Percentiles rank a stretch among this genome's conserved stretches.
These are phyloP conservation scores for Lasiodiplodia theobromae DNA, from an alignment of 2,329 filamentous ascomycete genomes.

Conservation along the genomic window DNA sequence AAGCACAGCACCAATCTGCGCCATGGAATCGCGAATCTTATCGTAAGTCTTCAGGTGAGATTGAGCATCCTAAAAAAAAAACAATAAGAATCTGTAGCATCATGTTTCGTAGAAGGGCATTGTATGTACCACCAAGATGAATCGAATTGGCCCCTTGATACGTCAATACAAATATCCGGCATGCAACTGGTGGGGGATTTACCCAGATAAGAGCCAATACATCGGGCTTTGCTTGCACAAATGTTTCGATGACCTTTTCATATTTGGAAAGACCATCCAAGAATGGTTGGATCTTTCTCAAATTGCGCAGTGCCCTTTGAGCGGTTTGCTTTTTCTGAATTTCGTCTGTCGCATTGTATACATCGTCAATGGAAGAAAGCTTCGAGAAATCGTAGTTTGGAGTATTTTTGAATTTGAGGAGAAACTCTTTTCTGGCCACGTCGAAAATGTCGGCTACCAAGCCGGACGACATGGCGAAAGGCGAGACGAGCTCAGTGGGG, in stretches of 20 bases:
- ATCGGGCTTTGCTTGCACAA: conserved; percentile 44
- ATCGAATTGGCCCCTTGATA: conserved; percentile 41
- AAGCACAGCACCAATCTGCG: conserved; percentile 36
- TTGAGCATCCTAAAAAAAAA: conserved; percentile 32
- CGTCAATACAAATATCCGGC: not conserved
- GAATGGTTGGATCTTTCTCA: conserved; percentile 43
- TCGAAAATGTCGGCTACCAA: not conserved
- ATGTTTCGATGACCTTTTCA: conserved; percentile 38
- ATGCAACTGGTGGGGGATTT: rapidly evolving
- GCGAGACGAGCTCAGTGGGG: no score
- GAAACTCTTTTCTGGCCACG: not conserved
- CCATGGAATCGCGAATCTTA: conserved; percentile 35
- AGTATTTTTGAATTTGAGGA: not conserved
- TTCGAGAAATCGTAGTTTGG: not conserved
- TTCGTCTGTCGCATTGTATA: conserved; percentile 44
- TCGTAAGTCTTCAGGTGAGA: conserved; percentile 37
- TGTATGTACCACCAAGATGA: conserved; percentile 33
- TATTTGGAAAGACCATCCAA: conserved; percentile 41
- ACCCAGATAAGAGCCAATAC: conserved; percentile 47
- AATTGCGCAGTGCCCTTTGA: conserved; percentile 37
- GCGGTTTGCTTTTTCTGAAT: conserved; percentile 43
- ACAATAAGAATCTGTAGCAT: not conserved
- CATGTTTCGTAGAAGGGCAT: no score
- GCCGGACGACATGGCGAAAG: no score
- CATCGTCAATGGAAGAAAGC: conserved; percentile 36